A percentile compares a stretch with the other conserved stretches of the same genome.
phyloP scores from a whole-genome alignment of 2,329 filamentous ascomycete species.

The Ciborinia camelliae region DNA sequence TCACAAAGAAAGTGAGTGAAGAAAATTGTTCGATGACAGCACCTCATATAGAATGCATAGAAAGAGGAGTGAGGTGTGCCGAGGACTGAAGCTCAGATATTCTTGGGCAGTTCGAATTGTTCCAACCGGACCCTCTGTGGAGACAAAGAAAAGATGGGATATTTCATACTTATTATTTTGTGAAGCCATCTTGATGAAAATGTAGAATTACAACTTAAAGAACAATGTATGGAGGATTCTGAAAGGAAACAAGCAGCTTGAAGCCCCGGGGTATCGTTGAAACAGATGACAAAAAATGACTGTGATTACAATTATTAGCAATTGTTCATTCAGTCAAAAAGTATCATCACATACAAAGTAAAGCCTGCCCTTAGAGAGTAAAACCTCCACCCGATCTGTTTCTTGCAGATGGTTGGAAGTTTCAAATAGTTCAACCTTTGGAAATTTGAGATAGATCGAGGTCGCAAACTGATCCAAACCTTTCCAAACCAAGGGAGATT shows the following conservation, averaged over 20 bases:
- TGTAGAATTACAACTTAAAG: constrained; percentile 25
- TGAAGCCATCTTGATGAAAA: constrained; percentile 33
- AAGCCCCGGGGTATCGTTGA: constrained; percentile 34
- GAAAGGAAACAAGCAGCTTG: constrained; percentile 19
- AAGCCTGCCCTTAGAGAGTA: background rate
- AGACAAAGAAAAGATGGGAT: constrained; percentile 18
- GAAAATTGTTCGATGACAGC: constrained; percentile 13
- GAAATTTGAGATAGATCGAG: background rate
- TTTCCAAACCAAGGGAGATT: background rate
- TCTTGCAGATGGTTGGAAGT: background rate
- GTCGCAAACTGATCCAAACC: constrained; percentile 14
- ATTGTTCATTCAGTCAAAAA: background rate
- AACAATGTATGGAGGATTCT: constrained; percentile 15
- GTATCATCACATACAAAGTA: constrained; percentile 12
- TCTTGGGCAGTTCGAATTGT: background rate
- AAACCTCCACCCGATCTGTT: constrained; percentile 7
- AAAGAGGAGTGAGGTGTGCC: background rate
- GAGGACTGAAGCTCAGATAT: background rate
- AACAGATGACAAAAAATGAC: constrained; percentile 22
- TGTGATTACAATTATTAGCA: constrained; percentile 9
- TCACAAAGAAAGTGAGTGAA: constrained; percentile 12
- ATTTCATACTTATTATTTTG: constrained; percentile 35
- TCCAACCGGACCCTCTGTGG: constrained; percentile 25
- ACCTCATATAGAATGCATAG: background rate
- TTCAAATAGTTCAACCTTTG: too few species aligned